Evolutionary conservation across 2,329 filamentous ascomycete species (phyloP), one percentile per base, ranked within the genome.

Genomic region (Scedosporium boydii): DNA sequence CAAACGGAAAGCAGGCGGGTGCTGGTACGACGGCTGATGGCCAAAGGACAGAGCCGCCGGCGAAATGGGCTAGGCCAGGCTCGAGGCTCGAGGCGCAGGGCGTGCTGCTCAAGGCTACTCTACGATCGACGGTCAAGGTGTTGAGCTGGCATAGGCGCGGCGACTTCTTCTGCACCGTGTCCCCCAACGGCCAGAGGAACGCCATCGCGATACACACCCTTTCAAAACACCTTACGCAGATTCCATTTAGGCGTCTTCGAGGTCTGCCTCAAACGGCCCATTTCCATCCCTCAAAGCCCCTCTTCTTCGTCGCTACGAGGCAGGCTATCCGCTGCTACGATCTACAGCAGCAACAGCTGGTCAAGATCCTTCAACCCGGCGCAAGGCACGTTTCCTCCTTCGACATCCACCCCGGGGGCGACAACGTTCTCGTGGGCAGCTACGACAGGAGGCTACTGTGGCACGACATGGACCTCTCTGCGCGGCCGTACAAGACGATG

Each of bases 271-370:
- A 98, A 75, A 89, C 89, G 1, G 93, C 92, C 4, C 91, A 93
- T 68, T 99, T 99, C 82, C 96, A 99, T 74, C 95, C 95, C 1
- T 90, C 88, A 48, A 88, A 92, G 67, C 93, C 95, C 0, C 86
- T 96, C 59, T 93, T 99, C 78, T 98, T 98, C 72, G 91, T 99
- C 62, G 95, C 95, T 3, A 98, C 96, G 10, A 92, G 96, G 75
- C 90, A 93, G 69, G 89, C 89, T 63, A 93, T 99, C 70, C 89
- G 95, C 63, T 90, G 90, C 70, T 99, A 99, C 77, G 95, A 99
- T 74, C 83, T 99, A 56, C 89, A 93, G 67, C 88, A 88, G 69
- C 92, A 97, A 73, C 90, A 96, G 70, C 85, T 99, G 41, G 84
- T 97, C 74, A 96, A 96, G 79, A 91, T 95, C 63, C 80, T 99